A percentile compares a stretch with the other conserved stretches of the same genome.
Evolutionary conservation across 108 stramenopile genomes (phyloP).

Genomic region (Fragilariopsis cylindrus): DNA sequence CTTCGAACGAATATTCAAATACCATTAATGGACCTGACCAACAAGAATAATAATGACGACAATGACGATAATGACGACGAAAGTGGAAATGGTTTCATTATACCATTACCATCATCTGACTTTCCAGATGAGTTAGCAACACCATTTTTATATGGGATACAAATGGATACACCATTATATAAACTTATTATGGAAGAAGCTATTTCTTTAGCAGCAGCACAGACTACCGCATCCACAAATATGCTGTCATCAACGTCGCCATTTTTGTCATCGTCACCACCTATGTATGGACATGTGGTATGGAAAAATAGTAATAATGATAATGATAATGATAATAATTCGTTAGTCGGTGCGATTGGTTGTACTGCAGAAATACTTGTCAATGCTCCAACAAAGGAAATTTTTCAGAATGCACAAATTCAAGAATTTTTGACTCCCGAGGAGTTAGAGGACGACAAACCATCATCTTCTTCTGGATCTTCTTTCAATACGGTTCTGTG

Average conservation of each 20-base stretch:
- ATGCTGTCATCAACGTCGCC: neutral
- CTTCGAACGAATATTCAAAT: conserved; percentile 23
- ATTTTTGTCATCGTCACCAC: neutral
- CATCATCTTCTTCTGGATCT: conserved; percentile 13
- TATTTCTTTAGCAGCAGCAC: conserved; percentile 14
- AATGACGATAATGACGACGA: neutral
- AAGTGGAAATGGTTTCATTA: neutral
- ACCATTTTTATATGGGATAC: conserved; percentile 65
- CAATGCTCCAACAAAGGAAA: conserved; percentile 23
- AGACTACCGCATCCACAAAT: neutral
- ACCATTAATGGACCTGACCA: conserved; percentile 27
- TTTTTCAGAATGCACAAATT: neutral
- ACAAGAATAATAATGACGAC: conserved; percentile 3
- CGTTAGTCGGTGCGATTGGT: conserved; percentile 74
- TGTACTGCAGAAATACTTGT: conserved; percentile 73
- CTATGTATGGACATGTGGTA: conserved; percentile 68
- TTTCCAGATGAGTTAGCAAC: conserved; percentile 73
- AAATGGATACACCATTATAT: conserved; percentile 57
- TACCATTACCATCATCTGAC: conserved; percentile 72
- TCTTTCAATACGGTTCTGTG: conserved; percentile 52
- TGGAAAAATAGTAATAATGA: conserved; percentile 37
- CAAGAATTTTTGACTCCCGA: no score
- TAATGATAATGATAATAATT: conserved; percentile 28
- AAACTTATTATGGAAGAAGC: conserved; percentile 69
- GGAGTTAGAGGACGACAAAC: conserved; percentile 11